phyloP scores from a whole-genome alignment of 441 rosid species.

The Populus hybrid region DNA sequence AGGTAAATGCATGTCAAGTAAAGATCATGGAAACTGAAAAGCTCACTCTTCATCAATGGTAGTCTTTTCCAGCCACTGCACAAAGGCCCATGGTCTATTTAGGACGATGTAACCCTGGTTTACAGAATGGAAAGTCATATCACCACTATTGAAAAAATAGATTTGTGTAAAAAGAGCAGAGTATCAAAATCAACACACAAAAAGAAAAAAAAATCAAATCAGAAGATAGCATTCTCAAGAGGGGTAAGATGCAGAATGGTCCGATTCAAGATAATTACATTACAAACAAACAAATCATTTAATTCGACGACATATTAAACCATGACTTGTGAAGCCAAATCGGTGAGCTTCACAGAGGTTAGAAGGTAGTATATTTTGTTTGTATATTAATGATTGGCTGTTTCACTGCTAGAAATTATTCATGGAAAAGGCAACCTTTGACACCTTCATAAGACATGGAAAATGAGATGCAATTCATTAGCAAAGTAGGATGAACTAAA shows the following conservation, averaged over 20 bases:
- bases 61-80: slow-evolving; percentile 65
- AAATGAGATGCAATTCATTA: neutral
- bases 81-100: slow-evolving; percentile 72
- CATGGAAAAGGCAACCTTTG: neutral
- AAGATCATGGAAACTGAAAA: neutral
- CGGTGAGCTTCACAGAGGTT: neutral
- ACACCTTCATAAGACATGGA: neutral
- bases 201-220: neutral
- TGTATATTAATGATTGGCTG: neutral
- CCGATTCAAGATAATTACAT: neutral
- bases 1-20: neutral
- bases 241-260: neutral
- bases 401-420: neutral
- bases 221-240: neutral
- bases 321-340: neutral
- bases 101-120: slow-evolving; percentile 65
- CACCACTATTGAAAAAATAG: neutral
- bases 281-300: neutral
- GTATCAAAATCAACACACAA: neutral
- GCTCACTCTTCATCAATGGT: slow-evolving; percentile 56
- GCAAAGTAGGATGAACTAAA: neutral
- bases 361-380: neutral
- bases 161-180: neutral
- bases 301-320: neutral
- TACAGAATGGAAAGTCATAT: neutral